Evolutionary conservation across 352 stramenopile genomes (phyloP), one percentile per base, ranked within the genome.

Genomic region (Pythium diclinum): DNA sequence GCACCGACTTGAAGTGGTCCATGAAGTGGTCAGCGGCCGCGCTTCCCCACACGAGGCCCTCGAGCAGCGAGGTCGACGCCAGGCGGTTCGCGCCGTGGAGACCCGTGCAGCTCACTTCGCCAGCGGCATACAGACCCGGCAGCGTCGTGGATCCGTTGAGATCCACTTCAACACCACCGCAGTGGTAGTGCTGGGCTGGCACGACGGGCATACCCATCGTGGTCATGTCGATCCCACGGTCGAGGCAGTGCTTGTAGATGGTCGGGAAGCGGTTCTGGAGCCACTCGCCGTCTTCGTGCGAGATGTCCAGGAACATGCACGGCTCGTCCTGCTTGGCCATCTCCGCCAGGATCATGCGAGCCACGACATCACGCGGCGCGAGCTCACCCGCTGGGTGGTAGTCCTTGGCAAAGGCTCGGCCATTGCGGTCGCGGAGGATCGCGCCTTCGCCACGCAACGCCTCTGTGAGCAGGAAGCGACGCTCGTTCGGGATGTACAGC

Each of bases 171-270:
- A 98, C 78, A 19, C 95, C 95, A 65, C 93, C 95, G 67, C 95
- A 98, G 54, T 97, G 96, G 67, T 98, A 98, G 70, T 98, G 95
- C 23, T 93, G 91, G 0, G 95, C 93, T 13, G 95, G 95, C n/a
- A 96, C 95, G 3, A 98, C 82, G 7, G 95, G 93, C 63, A 98
- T 85, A 0, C 78, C 65, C 48, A 97, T 70, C 59, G 81, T 92
- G 0, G 91, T 96, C 74, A 98, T 92, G 76, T 98, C 95, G 25
- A 98, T 83, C n/a, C 88, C 83, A 19, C 77, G 79, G 7, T 76
- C 65, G 21, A 89, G 75, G 48, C 77, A 91, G 73, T 94, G 84
- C 65, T 89, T 55, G 66, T 94, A 87, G 49, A 97, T 97, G 0
- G 84, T 88, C 17, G 89, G 91, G 68, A 97, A 97, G 1, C 91